A percentile compares a stretch with the other conserved stretches of the same genome.
Conservation (phyloP, 2,329 filamentous ascomycete genomes). For the Cladophialophora psammophila region DNA sequence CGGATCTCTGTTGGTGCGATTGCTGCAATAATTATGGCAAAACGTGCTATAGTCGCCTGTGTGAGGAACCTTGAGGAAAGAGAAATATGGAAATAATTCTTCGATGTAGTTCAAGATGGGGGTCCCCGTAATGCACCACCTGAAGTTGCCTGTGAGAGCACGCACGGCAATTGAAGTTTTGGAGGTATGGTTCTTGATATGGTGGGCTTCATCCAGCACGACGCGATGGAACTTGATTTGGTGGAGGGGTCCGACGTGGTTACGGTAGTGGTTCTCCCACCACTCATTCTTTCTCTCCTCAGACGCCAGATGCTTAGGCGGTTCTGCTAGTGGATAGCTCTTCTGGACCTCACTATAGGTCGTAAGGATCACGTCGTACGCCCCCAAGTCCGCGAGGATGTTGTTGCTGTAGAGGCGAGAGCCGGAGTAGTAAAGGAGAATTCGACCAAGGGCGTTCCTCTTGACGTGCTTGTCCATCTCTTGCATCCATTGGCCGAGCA, state of each 20-base stretch:
- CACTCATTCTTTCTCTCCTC: constrained; percentile 40
- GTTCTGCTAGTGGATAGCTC: constrained; percentile 44
- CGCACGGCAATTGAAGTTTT: constrained; percentile 49
- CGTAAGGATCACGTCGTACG: constrained; percentile 46
- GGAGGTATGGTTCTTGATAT: constrained; percentile 48
- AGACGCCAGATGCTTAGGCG: constrained; percentile 32
- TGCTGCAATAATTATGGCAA: constrained; percentile 41
- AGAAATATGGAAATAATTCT: constrained; percentile 51
- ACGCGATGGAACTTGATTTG: constrained; percentile 48
- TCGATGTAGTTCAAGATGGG: constrained; percentile 50
- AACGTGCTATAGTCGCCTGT: constrained; percentile 42
- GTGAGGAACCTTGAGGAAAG: constrained; percentile 47
- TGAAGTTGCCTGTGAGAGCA: constrained; percentile 46
- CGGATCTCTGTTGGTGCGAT: constrained; percentile 20
- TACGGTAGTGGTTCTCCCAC: constrained; percentile 41
- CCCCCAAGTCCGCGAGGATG: constrained; percentile 34
- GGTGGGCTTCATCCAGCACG: constrained; percentile 50
- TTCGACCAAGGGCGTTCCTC: constrained; percentile 30
- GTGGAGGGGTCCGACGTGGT: constrained; percentile 46
- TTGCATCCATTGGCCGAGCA: constrained; percentile 47
- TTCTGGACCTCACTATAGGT: constrained; percentile 48
- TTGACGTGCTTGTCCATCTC: constrained; percentile 48
- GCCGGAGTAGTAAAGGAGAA: constrained; percentile 42
- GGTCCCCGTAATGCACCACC: constrained; percentile 51
- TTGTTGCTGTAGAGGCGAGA: constrained; percentile 38